Evolutionary conservation across 2,329 filamentous ascomycete genomes (phyloP).

Genomic region (Beauveria asiatica): DNA sequence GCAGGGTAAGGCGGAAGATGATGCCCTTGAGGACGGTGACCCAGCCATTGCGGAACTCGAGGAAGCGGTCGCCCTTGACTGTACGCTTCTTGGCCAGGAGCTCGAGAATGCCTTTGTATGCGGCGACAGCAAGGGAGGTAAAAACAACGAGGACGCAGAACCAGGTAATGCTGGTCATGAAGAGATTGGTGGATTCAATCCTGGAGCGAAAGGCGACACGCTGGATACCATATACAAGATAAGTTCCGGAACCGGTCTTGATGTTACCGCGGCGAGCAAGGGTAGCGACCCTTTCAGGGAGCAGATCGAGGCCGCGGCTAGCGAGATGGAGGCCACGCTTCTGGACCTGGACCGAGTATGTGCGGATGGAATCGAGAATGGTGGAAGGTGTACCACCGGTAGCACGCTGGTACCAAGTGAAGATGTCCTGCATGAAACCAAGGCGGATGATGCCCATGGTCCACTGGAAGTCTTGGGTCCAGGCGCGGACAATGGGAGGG

Average conservation of each 20-base stretch:
- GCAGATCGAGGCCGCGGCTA: conserved; percentile 46
- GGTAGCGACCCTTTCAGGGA: conserved; percentile 35
- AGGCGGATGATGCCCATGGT: conserved; percentile 91
- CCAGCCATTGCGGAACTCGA: conserved; percentile 93
- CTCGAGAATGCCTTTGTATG: conserved; percentile 79
- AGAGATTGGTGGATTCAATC: conserved; percentile 88
- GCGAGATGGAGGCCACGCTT: conserved; percentile 42
- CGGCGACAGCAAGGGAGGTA: conserved; percentile 61
- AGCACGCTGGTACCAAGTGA: conserved; percentile 91
- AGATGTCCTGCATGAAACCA: conserved; percentile 77
- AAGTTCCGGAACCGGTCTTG: conserved; percentile 45
- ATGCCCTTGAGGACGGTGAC: conserved; percentile 88
- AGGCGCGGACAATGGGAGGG: conserved; percentile 80
- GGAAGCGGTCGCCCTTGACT: conserved; percentile 79
- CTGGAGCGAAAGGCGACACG: conserved; percentile 77
- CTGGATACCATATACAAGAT: conserved; percentile 70
- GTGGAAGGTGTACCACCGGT: conserved; percentile 80
- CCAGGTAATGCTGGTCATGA: conserved; percentile 84
- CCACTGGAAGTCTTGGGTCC: conserved; percentile 98
- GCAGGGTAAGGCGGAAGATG: conserved; percentile 79
- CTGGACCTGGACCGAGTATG: conserved; percentile 75
- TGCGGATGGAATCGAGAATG: conserved; percentile 64
- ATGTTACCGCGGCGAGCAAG: conserved; percentile 48
- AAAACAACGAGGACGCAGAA: conserved; percentile 77
- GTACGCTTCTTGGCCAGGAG: conserved; percentile 62